Evolutionary conservation across 805 yeast genomes (phyloP), one percentile per base, ranked within the genome.

Genomic region (Pichia insulana): DNA sequence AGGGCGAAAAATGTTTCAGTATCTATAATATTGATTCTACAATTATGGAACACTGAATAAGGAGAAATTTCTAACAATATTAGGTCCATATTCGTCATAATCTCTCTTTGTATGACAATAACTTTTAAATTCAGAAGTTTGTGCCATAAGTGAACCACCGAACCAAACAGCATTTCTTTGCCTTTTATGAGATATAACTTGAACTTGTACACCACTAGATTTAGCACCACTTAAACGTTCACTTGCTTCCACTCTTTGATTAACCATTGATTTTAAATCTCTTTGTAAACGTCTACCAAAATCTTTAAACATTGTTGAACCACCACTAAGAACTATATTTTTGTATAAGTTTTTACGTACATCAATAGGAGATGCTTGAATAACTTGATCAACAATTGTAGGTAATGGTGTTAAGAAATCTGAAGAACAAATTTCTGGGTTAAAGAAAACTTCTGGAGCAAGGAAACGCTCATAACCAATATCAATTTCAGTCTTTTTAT

Each of bases 131-230:
- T 92, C 98, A 18, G 95, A 80, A 10, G 99, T 92, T 69, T 90
- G 97, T 1, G 99, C 97, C 59, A 92, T 73, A 53, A 92, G 69
- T 17, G 95, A 84, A 52, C 99, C 99, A 54, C 99, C 99, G 61
- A 90, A 92, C 99, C 99, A 92, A 45, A 92, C 99, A 3, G 99
- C 99, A 58, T 92, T 87, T 63, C 96, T 78, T 70, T 92, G 99
- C 67, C 92, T 84, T 70, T 90, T 88, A 69, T 92, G 99, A 25
- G 95, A 79, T 51, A 92, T 89, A 48, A 92, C 99, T 67, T 86
- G 94, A 43, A 92, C 99, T 44, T 88, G 95, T 40, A 92, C 94
- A 62, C 99, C 99, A 26, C 94, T 83, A 20, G 94, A 80, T 59
- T 78, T 83, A 34, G 77, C 73, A 43, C 82, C 82, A 55, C 88